phyloP scores from a whole-genome alignment of 2,329 filamentous ascomycete species.

The Ophiosphaerella narmari region DNA sequence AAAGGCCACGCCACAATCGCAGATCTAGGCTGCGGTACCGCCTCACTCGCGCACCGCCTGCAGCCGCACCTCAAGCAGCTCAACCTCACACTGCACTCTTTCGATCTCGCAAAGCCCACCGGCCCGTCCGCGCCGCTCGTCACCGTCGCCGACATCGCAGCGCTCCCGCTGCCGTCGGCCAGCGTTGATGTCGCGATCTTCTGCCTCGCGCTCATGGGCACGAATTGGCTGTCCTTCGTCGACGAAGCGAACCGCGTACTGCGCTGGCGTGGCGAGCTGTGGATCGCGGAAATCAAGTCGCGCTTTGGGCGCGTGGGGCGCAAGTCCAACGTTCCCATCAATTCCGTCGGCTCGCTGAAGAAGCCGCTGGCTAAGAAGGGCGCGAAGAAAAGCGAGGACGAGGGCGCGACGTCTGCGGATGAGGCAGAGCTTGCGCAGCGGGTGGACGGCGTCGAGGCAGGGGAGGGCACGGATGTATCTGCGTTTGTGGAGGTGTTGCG shows the following conservation, averaged over 20 bases:
- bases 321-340: slow-evolving; percentile 58
- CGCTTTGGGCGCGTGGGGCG: slow-evolving; percentile 72
- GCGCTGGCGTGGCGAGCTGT: slow-evolving; percentile 92
- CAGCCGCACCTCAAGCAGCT: slow-evolving; percentile 67
- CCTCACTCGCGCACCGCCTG: slow-evolving; percentile 74
- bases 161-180: slow-evolving; percentile 75
- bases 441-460: slow-evolving; percentile 69
- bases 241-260: slow-evolving; percentile 94
- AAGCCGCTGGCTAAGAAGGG: slow-evolving; percentile 22
- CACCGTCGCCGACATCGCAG: slow-evolving; percentile 85
- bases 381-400: slow-evolving; percentile 51
- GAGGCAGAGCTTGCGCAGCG: slow-evolving; percentile 65
- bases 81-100: slow-evolving; percentile 77
- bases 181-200: slow-evolving; percentile 88
- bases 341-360: slow-evolving; percentile 64
- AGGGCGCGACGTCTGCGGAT: slow-evolving; percentile 47
- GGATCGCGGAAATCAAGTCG: slow-evolving; percentile 96
- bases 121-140: slow-evolving; percentile 74
- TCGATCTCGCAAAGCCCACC: slow-evolving; percentile 80
- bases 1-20: slow-evolving; percentile 75
- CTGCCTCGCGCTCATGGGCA: slow-evolving; percentile 97
- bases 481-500: slow-evolving; percentile 84
- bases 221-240: slow-evolving; percentile 96
- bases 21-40: slow-evolving; percentile 93
- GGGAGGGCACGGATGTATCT: slow-evolving; percentile 79